phyloP scores from a whole-genome alignment of 148 eudicot genomes.

The Chenopodium berlandieri region DNA sequence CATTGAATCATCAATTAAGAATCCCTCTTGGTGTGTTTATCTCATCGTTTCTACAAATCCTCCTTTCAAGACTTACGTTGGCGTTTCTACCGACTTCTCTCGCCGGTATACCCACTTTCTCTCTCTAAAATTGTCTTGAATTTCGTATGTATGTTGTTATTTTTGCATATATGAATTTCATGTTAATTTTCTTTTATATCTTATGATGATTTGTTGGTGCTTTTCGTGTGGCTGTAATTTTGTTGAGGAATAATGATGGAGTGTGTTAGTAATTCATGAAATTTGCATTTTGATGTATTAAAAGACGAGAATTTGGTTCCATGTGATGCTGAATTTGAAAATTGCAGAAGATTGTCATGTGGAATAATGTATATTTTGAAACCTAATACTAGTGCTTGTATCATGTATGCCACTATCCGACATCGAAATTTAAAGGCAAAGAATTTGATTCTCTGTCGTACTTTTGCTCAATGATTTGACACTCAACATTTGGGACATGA shows the following conservation, averaged over 20 bases:
- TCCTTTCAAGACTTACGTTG: conserved; percentile 77
- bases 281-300: background rate
- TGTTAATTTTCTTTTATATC: background rate
- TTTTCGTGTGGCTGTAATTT: background rate
- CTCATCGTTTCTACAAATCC: conserved; percentile 60
- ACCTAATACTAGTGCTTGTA: background rate
- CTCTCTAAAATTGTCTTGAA: background rate
- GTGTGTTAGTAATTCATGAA: background rate
- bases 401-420: background rate
- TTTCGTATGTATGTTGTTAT: background rate
- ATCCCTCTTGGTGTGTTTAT: conserved; percentile 51
- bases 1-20: background rate
- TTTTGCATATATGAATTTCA: too few relatives aligned
- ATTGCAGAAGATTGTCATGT: background rate
- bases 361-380: background rate
- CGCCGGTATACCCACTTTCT: conserved; percentile 47
- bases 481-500: background rate
- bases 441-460: background rate
- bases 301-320: background rate
- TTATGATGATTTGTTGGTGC: background rate
- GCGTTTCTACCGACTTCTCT: conserved; percentile 65
- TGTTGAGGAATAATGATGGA: background rate
- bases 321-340: background rate
- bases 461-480: too few relatives aligned
- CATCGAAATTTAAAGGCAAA: too few relatives aligned